phyloP scores from a whole-genome alignment of 228 moss, liverwort and hornwort genomes.

The Sphagnum fallax region DNA sequence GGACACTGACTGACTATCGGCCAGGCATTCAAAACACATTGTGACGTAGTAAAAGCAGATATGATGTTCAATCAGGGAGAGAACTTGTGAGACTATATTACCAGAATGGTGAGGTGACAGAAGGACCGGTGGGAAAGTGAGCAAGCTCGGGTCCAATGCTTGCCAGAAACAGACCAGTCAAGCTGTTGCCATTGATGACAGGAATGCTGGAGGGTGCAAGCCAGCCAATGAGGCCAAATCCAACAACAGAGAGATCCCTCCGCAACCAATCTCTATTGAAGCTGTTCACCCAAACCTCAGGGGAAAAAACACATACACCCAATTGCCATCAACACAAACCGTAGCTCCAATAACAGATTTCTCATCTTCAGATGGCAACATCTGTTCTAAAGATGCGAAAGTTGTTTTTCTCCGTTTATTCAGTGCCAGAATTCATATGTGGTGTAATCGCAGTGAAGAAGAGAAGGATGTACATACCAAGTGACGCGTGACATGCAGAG shows the following conservation, averaged over 20 bases:
- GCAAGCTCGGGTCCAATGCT: conserved; percentile 99
- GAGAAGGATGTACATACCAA: conserved; percentile 24
- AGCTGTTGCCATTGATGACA: conserved; percentile 75
- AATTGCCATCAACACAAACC: neutral
- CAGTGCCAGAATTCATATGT: no score
- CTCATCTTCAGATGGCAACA: no score
- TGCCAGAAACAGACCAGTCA: conserved; percentile 69
- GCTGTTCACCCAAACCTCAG: conserved; percentile 14
- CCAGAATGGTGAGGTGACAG: conserved; percentile 96
- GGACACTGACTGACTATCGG: no score
- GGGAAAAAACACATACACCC: neutral
- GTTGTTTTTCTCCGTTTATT: no score
- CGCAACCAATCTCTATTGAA: conserved; percentile 87
- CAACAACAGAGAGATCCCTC: conserved; percentile 84
- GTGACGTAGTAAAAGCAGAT: no score
- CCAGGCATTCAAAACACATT: no score
- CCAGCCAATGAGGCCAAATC: conserved; percentile 93
- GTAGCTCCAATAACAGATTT: no score
- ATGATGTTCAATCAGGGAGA: neutral
- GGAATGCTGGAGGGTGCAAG: conserved; percentile 90
- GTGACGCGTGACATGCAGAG: conserved; percentile 65
- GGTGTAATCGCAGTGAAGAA: no score
- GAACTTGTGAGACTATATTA: conserved; percentile 8
- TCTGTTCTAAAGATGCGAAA: no score
- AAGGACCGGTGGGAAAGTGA: conserved; percentile 90